A percentile compares a stretch with the other conserved stretches of the same genome.
These are phyloP conservation scores for Cochlearia excelsa DNA, from an alignment of 345 rosid genomes.

Conservation along the genomic window DNA sequence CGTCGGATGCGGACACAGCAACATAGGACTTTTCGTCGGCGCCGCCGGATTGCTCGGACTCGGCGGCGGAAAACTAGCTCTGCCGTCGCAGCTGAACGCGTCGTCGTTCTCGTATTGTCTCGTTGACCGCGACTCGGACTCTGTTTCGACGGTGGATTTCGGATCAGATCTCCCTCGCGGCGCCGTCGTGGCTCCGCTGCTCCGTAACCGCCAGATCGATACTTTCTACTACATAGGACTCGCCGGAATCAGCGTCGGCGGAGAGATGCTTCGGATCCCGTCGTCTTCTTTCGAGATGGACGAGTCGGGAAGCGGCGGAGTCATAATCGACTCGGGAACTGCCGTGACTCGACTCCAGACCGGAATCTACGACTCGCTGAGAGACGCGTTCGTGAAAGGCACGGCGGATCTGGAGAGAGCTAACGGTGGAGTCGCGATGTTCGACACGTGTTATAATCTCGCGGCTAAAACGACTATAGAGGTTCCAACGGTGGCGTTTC, in stretches of 20 bases:
- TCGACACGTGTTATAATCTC: conserved; percentile 85
- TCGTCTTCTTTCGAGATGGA: conserved; percentile 56
- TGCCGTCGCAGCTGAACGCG: conserved; percentile 72
- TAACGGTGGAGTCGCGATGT: conserved; percentile 48
- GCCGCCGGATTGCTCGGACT: conserved; percentile 91
- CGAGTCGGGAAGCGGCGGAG: conserved; percentile 71
- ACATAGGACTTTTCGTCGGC: conserved; percentile 72
- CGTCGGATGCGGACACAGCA: conserved; percentile 85
- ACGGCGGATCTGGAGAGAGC: conserved; percentile 43
- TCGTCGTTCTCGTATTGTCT: conserved; percentile 74
- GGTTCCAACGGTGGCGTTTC: conserved; percentile 73
- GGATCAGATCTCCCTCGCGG: conserved; percentile 38
- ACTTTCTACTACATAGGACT: conserved; percentile 71
- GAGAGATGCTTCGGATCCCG: conserved; percentile 48
- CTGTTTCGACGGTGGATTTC: conserved; percentile 72
- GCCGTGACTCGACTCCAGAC: conserved; percentile 74
- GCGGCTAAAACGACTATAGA: conserved; percentile 55
- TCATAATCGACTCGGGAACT: conserved; percentile 87
- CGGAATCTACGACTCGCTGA: conserved; percentile 48
- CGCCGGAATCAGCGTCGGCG: conserved; percentile 75
- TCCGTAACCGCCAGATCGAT: conserved; percentile 63
- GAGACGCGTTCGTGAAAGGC: conserved; percentile 59
- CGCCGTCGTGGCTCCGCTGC: conserved; percentile 61
- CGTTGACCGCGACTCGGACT: conserved; percentile 86
- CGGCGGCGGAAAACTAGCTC: conserved; percentile 76